Conservation (phyloP, 1,284 basidiomycete genomes). For the Cryptococcus jaspeensis region DNA sequence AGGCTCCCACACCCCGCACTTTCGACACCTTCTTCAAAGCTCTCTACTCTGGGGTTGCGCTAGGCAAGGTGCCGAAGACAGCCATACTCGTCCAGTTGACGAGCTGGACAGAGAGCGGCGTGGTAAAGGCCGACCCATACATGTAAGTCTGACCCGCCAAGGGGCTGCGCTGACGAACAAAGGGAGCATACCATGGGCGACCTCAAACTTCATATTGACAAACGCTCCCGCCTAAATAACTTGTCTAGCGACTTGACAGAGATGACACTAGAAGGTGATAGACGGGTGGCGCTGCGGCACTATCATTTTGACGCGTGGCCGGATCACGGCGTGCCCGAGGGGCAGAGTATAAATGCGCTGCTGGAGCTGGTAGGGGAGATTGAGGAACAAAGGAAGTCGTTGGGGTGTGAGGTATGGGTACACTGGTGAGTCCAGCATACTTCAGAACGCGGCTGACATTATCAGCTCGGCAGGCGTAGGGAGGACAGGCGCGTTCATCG, state of each 20-base stretch:
- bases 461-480: constrained; percentile 47
- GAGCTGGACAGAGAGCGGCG: constrained; percentile 38
- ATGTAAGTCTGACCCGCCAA: constrained; percentile 22
- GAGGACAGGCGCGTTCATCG: constrained; percentile 45
- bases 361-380: constrained; percentile 28
- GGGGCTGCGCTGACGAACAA: background rate
- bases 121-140: constrained; percentile 43
- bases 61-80: constrained; percentile 17
- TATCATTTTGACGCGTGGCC: constrained; percentile 47
- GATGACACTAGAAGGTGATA: constrained; percentile 9
- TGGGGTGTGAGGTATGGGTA: constrained; percentile 45
- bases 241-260: constrained; percentile 19
- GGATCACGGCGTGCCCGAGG: constrained; percentile 44
- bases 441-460: background rate
- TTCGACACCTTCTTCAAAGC: constrained; percentile 39
- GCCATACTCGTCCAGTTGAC: constrained; percentile 46
- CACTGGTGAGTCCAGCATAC: constrained; percentile 39
- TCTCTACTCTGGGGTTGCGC: constrained; percentile 28
- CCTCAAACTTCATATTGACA: constrained; percentile 3
- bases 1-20: constrained; percentile 41
- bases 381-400: constrained; percentile 13
- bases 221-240: constrained; percentile 4
- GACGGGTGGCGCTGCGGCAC: constrained; percentile 28
- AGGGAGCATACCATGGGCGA: constrained; percentile 14
- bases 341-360: constrained; percentile 28